These are phyloP conservation scores for Pyrus communis DNA, from an alignment of 306 rosid genomes.

Conservation along the genomic window DNA sequence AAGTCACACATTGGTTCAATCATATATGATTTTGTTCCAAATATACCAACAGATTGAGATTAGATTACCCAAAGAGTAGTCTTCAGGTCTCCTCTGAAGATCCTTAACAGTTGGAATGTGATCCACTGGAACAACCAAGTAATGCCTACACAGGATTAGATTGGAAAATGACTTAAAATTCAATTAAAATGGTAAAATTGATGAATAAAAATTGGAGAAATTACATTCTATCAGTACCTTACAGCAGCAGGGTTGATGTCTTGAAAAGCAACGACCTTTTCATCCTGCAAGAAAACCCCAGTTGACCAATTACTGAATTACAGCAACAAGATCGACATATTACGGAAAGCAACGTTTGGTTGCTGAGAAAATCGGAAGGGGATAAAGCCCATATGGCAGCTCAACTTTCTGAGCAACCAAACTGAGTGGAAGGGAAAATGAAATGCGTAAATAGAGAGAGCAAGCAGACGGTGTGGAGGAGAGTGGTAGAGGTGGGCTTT, in stretches of 20 bases:
- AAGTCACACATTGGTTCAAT: not conserved
- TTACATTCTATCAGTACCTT: conserved; percentile 24
- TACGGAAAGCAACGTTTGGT: not conserved
- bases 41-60: not conserved
- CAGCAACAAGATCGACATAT: not conserved
- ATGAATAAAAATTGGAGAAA: not conserved
- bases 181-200: not conserved
- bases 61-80: conserved; percentile 54
- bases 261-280: conserved; percentile 51
- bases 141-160: conserved; percentile 43
- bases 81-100: conserved; percentile 47
- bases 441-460: not conserved
- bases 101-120: conserved; percentile 61
- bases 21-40: not conserved
- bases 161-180: not conserved
- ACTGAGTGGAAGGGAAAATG: not conserved
- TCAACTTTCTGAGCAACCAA: not conserved
- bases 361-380: not conserved
- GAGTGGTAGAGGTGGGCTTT: conserved; percentile 27
- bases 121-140: conserved; percentile 60
- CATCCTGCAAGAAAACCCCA: conserved; percentile 35
- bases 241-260: conserved; percentile 58
- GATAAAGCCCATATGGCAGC: not conserved
- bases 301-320: conserved; percentile 21
- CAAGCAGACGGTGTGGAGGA: conserved; percentile 39